Percentiles rank a stretch among this genome's conserved stretches.
phyloP scores from a whole-genome alignment of 1,284 basidiomycete genomes.

The Pisolithus thermaeus region DNA sequence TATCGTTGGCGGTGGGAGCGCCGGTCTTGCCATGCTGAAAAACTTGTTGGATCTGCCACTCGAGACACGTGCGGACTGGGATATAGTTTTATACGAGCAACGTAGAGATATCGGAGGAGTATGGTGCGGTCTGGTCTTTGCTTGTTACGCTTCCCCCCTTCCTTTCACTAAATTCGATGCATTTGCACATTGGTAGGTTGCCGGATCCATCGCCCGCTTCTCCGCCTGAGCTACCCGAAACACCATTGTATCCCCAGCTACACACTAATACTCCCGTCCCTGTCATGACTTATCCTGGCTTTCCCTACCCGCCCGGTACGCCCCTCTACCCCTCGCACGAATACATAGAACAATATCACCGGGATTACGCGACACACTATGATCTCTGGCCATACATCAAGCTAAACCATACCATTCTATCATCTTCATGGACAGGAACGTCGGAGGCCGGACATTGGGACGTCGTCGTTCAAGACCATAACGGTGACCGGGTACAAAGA shows the following conservation, averaged over 20 bases:
- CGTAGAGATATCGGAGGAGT: slow-evolving; percentile 45
- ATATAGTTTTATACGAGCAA: slow-evolving; percentile 49
- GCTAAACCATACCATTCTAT: slow-evolving; percentile 41
- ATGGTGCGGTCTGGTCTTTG: slow-evolving; percentile 29
- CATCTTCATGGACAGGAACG: slow-evolving; percentile 42
- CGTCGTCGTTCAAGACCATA: slow-evolving; percentile 24
- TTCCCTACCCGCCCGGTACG: slow-evolving; percentile 47
- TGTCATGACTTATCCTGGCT: slow-evolving; percentile 47
- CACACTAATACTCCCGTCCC: slow-evolving; percentile 51
- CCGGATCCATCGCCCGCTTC: slow-evolving; percentile 36
- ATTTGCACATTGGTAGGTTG: slow-evolving; percentile 27
- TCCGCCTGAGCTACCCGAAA: slow-evolving; percentile 46
- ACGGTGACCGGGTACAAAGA: slow-evolving; percentile 11
- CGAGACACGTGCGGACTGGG: slow-evolving; percentile 33
- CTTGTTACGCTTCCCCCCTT: neutral
- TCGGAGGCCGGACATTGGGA: slow-evolving; percentile 40
- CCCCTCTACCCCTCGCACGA: slow-evolving; percentile 46
- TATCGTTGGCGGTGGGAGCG: slow-evolving; percentile 48
- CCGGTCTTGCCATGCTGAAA: slow-evolving; percentile 47
- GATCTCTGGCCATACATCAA: slow-evolving; percentile 36
- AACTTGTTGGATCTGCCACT: slow-evolving; percentile 42
- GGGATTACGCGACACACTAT: slow-evolving; percentile 33
- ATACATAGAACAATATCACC: slow-evolving; percentile 42
- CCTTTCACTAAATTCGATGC: neutral
- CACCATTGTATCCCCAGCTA: slow-evolving; percentile 48